Percentiles rank a stretch among this genome's conserved stretches.
Evolutionary conservation across 225 moss, liverwort and hornwort genomes (phyloP).

Genomic region (Antitrichia curtipendula): DNA sequence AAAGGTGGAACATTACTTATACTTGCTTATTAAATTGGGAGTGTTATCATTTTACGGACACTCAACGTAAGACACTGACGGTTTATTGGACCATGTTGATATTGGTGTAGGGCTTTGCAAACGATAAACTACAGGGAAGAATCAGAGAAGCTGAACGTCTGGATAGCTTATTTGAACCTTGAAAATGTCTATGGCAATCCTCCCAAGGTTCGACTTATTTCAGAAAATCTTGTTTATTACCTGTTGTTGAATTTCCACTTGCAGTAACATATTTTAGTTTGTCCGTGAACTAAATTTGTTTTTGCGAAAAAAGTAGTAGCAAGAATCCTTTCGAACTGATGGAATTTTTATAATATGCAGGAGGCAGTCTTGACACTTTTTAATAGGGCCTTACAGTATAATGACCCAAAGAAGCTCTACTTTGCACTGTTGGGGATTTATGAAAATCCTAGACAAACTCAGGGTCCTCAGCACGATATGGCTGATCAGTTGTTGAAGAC

Average conservation of each 20-base stretch:
- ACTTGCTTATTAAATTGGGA: not conserved
- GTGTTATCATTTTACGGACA: not conserved
- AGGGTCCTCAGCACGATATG: conserved; percentile 56
- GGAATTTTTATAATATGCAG: conserved; percentile 27
- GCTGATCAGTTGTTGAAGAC: conserved; percentile 74
- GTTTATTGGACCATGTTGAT: not conserved
- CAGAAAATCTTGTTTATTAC: not conserved
- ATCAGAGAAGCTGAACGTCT: conserved; percentile 85
- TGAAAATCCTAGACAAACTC: conserved; percentile 67
- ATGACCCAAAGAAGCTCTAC: conserved; percentile 84
- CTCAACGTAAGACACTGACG: not conserved
- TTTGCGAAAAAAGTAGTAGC: not conserved
- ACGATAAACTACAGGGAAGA: conserved; percentile 89
- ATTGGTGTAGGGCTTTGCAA: conserved; percentile 60
- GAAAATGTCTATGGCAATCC: conserved; percentile 88
- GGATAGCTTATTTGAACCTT: conserved; percentile 95
- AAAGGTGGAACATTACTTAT: conserved; percentile 40
- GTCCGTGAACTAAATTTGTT: not conserved
- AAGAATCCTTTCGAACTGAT: not conserved
- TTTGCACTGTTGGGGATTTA: conserved; percentile 68
- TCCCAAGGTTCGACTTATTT: conserved; percentile 38
- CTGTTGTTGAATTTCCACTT: not conserved
- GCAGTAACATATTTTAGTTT: not conserved
- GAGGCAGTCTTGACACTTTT: conserved; percentile 81
- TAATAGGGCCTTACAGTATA: conserved; percentile 63